Conservation (phyloP, 768 basidiomycete species). For the Boletus rubroflammeus region DNA sequence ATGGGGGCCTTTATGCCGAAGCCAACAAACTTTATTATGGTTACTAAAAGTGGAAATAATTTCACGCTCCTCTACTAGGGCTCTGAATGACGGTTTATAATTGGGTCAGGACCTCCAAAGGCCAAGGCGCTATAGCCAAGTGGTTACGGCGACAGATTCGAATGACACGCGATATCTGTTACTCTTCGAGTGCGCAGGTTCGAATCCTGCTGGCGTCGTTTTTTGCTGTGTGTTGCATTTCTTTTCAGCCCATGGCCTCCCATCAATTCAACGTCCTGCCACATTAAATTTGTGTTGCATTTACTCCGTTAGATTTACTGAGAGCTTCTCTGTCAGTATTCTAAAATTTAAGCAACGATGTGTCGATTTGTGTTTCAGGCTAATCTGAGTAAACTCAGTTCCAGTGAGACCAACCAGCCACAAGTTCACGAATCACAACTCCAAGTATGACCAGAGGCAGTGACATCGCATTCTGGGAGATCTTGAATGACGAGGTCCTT, state of each 20-base stretch:
- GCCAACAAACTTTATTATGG: no score
- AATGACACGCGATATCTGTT: conserved; percentile 36
- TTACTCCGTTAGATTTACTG: no score
- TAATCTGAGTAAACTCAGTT: not conserved
- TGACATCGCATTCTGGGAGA: conserved; percentile 3
- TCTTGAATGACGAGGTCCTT: not conserved
- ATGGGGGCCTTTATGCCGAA: no score
- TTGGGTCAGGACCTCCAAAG: no score
- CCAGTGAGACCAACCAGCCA: not conserved
- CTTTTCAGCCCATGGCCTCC: not conserved
- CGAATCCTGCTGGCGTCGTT: conserved; percentile 41
- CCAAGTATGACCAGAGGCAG: conserved; percentile 5
- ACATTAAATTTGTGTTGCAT: not conserved
- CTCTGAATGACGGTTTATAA: no score
- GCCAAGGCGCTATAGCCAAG: conserved; percentile 60
- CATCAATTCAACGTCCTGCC: not conserved
- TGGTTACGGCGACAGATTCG: conserved; percentile 78
- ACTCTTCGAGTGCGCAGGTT: conserved; percentile 40
- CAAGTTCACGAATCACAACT: not conserved
- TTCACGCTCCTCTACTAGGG: no score
- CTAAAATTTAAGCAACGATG: not conserved
- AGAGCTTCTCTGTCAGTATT: no score
- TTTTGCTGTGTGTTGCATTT: conserved; percentile 7
- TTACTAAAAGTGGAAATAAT: no score
- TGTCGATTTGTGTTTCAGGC: not conserved